These are phyloP conservation scores for Aegilops sharonensis DNA, from an alignment of 176 grass and related monocot genomes.

Conservation along the genomic window DNA sequence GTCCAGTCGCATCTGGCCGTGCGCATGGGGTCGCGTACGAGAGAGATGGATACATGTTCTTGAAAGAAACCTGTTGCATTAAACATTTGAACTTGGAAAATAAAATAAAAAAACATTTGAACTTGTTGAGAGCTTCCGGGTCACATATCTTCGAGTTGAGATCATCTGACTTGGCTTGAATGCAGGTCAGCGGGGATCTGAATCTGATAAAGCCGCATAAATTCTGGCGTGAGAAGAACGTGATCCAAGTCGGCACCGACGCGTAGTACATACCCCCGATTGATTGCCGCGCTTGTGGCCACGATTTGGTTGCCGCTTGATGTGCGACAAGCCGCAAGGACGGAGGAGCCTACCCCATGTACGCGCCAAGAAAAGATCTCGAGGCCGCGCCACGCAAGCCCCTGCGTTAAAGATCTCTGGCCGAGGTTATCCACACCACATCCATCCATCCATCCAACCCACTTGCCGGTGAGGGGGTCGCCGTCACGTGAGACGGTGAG, in stretches of 20 bases:
- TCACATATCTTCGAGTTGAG: no score
- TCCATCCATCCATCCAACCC: neutral
- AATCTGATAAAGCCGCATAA: neutral
- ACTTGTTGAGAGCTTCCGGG: no score
- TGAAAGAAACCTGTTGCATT: no score
- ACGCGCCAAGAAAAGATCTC: neutral
- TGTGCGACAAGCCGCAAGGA: neutral
- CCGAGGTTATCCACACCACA: constrained; percentile 9
- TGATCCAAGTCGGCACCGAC: neutral
- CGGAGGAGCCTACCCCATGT: neutral
- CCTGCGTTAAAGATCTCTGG: neutral
- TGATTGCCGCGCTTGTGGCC: neutral
- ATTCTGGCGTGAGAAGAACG: neutral
- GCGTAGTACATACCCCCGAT: neutral
- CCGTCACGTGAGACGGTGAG: neutral
- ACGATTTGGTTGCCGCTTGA: neutral
- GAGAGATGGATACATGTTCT: no score
- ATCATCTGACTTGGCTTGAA: neutral
- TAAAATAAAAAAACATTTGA: no score
- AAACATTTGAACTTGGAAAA: no score
- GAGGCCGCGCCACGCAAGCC: neutral
- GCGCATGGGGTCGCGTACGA: no score
- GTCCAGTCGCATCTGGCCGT: no score
- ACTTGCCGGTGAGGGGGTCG: neutral
- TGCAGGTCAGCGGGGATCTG: neutral